Base-by-base conservation (phyloP, 257 asterid genomes). In the Scutellaria galericulata region DNA sequence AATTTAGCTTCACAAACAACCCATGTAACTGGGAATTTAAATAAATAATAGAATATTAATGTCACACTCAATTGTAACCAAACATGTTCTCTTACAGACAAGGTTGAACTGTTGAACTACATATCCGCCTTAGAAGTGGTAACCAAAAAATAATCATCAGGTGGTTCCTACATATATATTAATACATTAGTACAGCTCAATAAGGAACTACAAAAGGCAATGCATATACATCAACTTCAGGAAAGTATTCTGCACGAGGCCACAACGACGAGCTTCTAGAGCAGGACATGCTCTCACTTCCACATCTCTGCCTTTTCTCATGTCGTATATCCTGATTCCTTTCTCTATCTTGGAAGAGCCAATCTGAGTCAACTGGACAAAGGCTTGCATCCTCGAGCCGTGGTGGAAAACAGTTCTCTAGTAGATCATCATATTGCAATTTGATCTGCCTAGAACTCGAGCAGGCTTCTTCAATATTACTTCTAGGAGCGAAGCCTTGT, bases 191-290 rank as follows among this genome's bases (percentile, higher is more conserved):
- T 4, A 6, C 52, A 65, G 48, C 78, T 90, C 86, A 90, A 71
- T 74, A 88, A 2, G 93, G 97, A 63, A 88, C 65, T 0, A 89
- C 66, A 51, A 6, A 91, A 0, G 97, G 96, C 70, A 91, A 68
- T 0, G 88, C 90, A 51, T 71, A 83, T 3, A 75, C 60, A 18
- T 73, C 88, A 18, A 68, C 80, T 0, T 68, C 94, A 0, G 44
- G 84, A 64, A 89, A 68, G 70, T 68, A 74, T 24, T 80, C 82
- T 0, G 89, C 90, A 6, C 77, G 75, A 6, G 92, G 89, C 81
- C 81, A 77, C 78, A 77, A 66, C 2, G 81, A 62, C 7, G 52
- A 41, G 77, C 78, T 80, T 68, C 77, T 74, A 2, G 84, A 75
- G 61, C 85, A 83, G 35, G 77, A 45, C 8, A 64, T 4, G 14